phyloP scores from a whole-genome alignment of 2,329 filamentous ascomycete species.

The Simplicillium aogashimaense region DNA sequence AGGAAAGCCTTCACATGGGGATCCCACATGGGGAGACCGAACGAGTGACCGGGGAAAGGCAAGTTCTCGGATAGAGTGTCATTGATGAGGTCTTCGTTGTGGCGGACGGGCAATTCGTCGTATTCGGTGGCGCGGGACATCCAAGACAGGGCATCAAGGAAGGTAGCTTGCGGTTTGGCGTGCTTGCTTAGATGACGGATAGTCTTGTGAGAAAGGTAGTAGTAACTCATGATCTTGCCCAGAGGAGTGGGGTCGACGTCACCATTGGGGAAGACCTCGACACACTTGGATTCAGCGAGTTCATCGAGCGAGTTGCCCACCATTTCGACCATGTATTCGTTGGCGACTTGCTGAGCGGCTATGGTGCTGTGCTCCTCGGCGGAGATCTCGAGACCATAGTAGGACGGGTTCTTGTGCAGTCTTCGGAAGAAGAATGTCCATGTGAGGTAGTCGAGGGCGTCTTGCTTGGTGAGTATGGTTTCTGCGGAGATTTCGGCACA shows the following conservation, averaged over 20 bases:
- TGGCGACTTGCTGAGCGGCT: conserved; percentile 75
- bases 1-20: conserved; percentile 95
- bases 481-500: conserved; percentile 89
- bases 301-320: conserved; percentile 80
- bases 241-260: conserved; percentile 84
- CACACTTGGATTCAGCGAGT: conserved; percentile 74
- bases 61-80: conserved; percentile 77
- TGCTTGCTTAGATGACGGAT: conserved; percentile 75
- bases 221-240: conserved; percentile 99
- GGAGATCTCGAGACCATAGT: conserved; percentile 91
- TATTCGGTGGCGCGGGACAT: conserved; percentile 93
- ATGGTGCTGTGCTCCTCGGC: conserved; percentile 87
- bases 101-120: conserved; percentile 91
- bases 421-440: conserved; percentile 99
- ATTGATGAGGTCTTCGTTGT: conserved; percentile 98
- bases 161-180: conserved; percentile 64
- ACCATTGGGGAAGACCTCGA: conserved; percentile 73
- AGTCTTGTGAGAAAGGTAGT: conserved; percentile 93
- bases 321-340: conserved; percentile 89
- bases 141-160: conserved; percentile 80
- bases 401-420: conserved; percentile 95
- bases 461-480: conserved; percentile 89
- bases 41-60: conserved; percentile 46
- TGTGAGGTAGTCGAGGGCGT: conserved; percentile 92
- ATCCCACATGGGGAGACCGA: conserved; percentile 91